phyloP scores from a whole-genome alignment of 345 rosid species.

The Reutealis trisperma region DNA sequence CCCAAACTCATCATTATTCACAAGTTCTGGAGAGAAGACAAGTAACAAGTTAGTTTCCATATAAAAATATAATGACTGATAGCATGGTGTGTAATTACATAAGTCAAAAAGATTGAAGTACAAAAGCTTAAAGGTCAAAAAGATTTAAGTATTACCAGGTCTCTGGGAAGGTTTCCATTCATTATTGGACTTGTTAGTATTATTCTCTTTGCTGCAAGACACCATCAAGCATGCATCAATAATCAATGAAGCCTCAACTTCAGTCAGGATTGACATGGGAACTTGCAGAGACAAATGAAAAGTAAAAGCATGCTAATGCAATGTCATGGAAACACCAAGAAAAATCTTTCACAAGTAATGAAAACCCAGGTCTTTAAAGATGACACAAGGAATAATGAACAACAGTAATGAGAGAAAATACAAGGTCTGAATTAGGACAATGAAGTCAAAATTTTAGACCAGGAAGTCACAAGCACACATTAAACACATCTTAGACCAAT shows the following conservation, averaged over 20 bases:
- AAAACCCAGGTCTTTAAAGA: background rate
- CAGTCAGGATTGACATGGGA: background rate
- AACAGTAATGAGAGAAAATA: background rate
- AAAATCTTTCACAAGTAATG: background rate
- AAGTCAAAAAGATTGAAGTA: background rate
- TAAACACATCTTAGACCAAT: background rate
- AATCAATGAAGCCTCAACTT: constrained; percentile 1
- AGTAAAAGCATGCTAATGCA: background rate
- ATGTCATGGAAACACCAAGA: background rate
- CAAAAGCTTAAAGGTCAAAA: background rate
- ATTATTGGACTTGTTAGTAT: constrained; percentile 40
- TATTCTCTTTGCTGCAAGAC: constrained; percentile 56
- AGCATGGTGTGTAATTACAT: background rate
- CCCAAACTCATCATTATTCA: constrained; percentile 50
- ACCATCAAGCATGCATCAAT: background rate
- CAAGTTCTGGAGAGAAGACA: constrained; percentile 41
- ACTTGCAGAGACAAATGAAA: background rate
- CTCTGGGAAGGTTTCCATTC: constrained; percentile 56
- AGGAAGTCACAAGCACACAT: background rate
- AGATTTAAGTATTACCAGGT: constrained; percentile 48
- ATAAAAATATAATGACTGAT: background rate
- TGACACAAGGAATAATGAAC: background rate
- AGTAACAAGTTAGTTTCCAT: constrained; percentile 7
- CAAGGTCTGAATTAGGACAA: background rate
- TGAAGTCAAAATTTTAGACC: background rate